Evolutionary conservation across 345 rosid species (phyloP), one percentile per base, ranked within the genome.

Genomic region (Citrus reticulata): DNA sequence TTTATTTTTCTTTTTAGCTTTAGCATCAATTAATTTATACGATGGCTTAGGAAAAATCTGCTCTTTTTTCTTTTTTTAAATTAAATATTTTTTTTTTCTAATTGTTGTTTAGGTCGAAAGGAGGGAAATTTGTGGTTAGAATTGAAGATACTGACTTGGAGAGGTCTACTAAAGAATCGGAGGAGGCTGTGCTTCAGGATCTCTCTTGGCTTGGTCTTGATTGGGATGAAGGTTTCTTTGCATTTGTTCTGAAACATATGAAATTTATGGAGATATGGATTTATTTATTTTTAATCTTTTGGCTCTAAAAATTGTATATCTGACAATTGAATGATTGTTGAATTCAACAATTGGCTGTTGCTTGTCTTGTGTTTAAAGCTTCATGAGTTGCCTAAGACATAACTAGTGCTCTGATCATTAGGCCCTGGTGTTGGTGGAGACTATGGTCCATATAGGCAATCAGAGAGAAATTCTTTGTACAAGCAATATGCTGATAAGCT

Each of bases 141-240:
- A 91, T 93, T 25, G 99, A 95, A 83, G 99, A 95, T 37, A 95
- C 99, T 13, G 98, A 95, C 82, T 83, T 93, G 81, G 97, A 93
- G 89, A 92, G 99, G 83, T 95, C 97, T 27, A 91, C 98, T 27
- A 91, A 85, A 77, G 93, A 93, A 86, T 93, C 98, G 6, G 98
- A 93, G 91, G 93, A 92, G 78, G 95, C 97, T n/a, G 46, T 95
- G 89, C 92, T 95, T 71, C 91, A 83, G 64, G 97, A 93, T 89
- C 93, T 95, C 73, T 75, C 93, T 59, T 95, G 99, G 99, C 86
- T 95, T 27, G 97, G 98, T 75, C 98, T 95, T 78, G 85, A 90
- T 76, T 93, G 96, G 95, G 98, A 95, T 79, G 99, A 95, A 90
- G 99, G 97, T 93, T 25, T 14, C 25, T 7, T 19, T 34, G 42